Percentiles rank a stretch among this genome's conserved stretches.
These are phyloP conservation scores for Dothiorella sarmentorum DNA, from an alignment of 2,329 filamentous ascomycete genomes.

Conservation along the genomic window DNA sequence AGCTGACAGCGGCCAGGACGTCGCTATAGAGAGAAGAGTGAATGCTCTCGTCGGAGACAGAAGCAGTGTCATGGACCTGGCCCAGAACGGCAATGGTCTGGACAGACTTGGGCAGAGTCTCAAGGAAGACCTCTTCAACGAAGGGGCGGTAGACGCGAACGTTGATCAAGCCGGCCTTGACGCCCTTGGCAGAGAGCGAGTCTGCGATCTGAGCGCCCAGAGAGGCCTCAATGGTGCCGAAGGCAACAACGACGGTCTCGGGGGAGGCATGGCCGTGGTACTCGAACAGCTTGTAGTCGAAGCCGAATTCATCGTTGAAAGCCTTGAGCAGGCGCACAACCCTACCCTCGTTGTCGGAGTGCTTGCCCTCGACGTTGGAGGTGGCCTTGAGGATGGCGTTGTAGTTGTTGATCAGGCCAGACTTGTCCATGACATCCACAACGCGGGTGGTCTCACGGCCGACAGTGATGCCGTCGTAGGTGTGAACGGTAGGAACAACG, in stretches of 20 bases:
- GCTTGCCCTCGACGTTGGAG: conserved; percentile 63
- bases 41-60: conserved; percentile 69
- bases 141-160: conserved; percentile 95
- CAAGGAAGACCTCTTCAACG: conserved; percentile 88
- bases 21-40: conserved; percentile 91
- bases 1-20: conserved; percentile 78
- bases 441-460: conserved; percentile 78
- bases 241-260: conserved; percentile 82
- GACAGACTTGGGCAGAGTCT: conserved; percentile 70
- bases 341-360: conserved; percentile 68
- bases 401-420: conserved; percentile 66
- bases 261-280: conserved; percentile 81
- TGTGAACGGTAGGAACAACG: conserved; percentile 77
- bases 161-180: conserved; percentile 81
- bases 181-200: conserved; percentile 67
- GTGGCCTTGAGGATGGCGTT: conserved; percentile 61
- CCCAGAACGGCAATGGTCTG: conserved; percentile 80
- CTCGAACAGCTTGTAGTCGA: conserved; percentile 89
- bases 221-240: conserved; percentile 87
- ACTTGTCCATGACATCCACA: conserved; percentile 74
- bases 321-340: conserved; percentile 66
- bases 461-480: conserved; percentile 82
- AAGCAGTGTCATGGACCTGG: conserved; percentile 72
- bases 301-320: conserved; percentile 89
- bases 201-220: conserved; percentile 76